These are phyloP conservation scores for Emiliania huxleyi DNA, from an alignment of 78 protist genomes.

Conservation along the genomic window DNA sequence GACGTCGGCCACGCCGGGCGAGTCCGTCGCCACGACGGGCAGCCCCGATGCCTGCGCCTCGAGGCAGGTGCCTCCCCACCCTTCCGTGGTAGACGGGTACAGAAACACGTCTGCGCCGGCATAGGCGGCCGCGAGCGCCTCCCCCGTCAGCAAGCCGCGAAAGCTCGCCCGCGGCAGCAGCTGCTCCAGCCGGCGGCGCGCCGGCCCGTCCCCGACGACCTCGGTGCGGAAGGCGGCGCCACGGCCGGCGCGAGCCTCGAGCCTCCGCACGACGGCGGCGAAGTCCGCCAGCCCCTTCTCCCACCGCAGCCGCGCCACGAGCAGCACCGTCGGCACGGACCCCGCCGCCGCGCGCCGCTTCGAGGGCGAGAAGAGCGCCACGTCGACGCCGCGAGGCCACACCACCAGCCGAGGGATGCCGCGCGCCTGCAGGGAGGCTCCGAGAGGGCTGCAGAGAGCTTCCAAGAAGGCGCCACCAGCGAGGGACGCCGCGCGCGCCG, in stretches of 20 bases:
- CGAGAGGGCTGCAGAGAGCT: too few relatives aligned
- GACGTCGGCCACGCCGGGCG: constrained; percentile 26
- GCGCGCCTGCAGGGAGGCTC: too few relatives aligned
- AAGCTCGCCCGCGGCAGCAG: constrained; percentile 21
- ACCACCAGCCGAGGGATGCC: neutral
- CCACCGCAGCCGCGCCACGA: constrained; percentile 25
- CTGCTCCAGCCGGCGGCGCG: neutral
- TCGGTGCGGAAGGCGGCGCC: neutral
- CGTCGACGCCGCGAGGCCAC: constrained; percentile 44
- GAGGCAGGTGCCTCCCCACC: neutral
- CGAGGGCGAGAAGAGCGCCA: neutral
- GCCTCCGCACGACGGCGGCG: neutral
- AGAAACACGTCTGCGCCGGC: constrained; percentile 26
- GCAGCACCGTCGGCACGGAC: neutral
- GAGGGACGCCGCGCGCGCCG: too few relatives aligned
- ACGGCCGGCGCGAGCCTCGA: neutral
- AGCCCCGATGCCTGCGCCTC: constrained; percentile 47
- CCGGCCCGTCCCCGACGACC: constrained; percentile 35
- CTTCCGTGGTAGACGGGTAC: neutral
- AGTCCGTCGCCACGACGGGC: constrained; percentile 13
- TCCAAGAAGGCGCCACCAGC: too few relatives aligned
- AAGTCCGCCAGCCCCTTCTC: constrained; percentile 23
- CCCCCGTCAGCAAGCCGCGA: neutral
- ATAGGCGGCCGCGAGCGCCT: constrained; percentile 2
- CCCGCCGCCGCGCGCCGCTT: neutral